Percentiles rank a stretch among this genome's conserved stretches.
These are phyloP conservation scores for Pseudogymnoascus sp. DNA, from an alignment of 2,329 filamentous ascomycete genomes.

Conservation along the genomic window DNA sequence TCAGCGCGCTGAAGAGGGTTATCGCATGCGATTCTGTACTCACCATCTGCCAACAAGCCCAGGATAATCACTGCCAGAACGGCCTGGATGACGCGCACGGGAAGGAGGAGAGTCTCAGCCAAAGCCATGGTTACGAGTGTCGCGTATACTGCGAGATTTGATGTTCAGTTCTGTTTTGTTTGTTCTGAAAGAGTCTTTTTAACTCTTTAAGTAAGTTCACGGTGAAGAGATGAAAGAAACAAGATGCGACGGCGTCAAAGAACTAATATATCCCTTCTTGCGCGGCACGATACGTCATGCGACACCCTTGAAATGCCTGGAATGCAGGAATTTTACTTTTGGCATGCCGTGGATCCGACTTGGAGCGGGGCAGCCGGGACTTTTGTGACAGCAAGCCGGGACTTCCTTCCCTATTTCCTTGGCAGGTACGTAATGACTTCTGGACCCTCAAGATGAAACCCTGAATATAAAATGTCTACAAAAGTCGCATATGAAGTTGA, in stretches of 20 bases:
- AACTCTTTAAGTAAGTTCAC: background rate
- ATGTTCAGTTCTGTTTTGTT: background rate
- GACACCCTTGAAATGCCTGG: background rate
- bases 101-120: constrained; percentile 41
- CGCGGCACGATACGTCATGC: background rate
- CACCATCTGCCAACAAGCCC: constrained; percentile 49
- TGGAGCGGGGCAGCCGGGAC: background rate
- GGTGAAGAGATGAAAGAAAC: background rate
- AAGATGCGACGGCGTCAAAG: background rate
- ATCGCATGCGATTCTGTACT: constrained; percentile 9
- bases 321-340: background rate
- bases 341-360: background rate
- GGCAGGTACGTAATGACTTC: background rate
- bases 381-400: background rate
- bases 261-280: background rate
- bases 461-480: background rate
- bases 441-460: background rate
- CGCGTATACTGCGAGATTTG: background rate
- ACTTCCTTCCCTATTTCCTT: background rate
- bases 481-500: background rate
- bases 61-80: constrained; percentile 66
- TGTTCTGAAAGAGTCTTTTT: background rate
- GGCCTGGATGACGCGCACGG: constrained; percentile 58
- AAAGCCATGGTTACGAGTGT: constrained; percentile 37
- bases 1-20: constrained; percentile 11